Evolutionary conservation across 352 stramenopile genomes (phyloP), one percentile per base, ranked within the genome.

Genomic region (Pythium vanterpoolii): DNA sequence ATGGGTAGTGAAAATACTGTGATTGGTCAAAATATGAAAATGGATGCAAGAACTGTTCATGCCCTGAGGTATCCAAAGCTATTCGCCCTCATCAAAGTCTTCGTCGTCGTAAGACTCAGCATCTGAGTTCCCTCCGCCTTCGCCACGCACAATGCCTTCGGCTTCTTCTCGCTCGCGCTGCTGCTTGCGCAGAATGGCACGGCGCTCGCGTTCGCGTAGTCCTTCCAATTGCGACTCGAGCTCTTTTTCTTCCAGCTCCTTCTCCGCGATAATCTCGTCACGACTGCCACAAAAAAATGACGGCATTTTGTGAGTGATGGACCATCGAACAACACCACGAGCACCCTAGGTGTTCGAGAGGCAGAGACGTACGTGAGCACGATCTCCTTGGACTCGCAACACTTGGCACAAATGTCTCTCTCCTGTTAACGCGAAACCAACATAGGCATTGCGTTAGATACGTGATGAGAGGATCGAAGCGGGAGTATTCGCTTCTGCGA

Each of bases 361-460:
- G 24, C 27, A 52, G n/a, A 19, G 23, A 55, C 46, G 19, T 56
- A 90, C 81, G 74, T 89, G 16, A 68, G 58, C 21, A 89, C 69
- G 31, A 90, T 83, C 43, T 91, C 82, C 60, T 93, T 89, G 45
- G 66, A 54, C 66, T 87, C 65, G 53, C 82, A 90, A 72, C 90
- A 97, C 79, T 96, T 93, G 72, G 86, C 73, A 67, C 89, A 96
- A 65, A 98, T 74, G 63, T 95, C 71, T 71, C 89, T 63, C 68
- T 90, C 79, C 77, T 71, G 40, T 18, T 36, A 6, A 48, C 16
- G 31, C 42, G 6, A 54, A 38, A 50, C 6, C 6, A 14, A 6
- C 10, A 11, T 39, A 59, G 18, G 13, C 11, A 39, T 71, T 34
- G 44, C 38, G 7, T 46, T 23, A 40, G 16, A 27, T 9, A 31